Evolutionary conservation across 495 filamentous ascomycete species (phyloP).

Genomic region (Xylaria castorea): DNA sequence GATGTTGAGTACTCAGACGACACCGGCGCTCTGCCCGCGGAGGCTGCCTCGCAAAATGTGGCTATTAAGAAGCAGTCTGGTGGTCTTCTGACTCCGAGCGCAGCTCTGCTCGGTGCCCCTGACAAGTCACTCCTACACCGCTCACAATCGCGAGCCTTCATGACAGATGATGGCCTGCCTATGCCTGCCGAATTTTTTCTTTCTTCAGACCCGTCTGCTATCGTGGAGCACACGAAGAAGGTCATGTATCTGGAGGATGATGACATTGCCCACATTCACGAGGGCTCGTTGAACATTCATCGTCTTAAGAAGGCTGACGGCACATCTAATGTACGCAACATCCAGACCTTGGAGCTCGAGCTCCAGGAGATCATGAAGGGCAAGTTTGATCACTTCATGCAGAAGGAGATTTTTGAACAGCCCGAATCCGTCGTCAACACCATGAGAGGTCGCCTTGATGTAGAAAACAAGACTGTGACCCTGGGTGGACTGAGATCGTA

Average conservation of each 20-base stretch:
- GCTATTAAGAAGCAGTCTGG: conserved; percentile 82
- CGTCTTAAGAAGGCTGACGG: conserved; percentile 96
- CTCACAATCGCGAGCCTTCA: conserved; percentile 96
- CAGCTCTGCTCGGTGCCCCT: conserved; percentile 80
- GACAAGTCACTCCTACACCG: conserved; percentile 98
- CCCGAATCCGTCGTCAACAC: conserved; percentile 99
- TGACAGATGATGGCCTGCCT: conserved; percentile 95
- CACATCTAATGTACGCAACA: conserved; percentile 92
- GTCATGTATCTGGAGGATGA: conserved; percentile 99
- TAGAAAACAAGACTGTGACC: conserved; percentile 89
- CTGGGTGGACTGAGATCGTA: conserved; percentile 95
- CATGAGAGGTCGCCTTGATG: conserved; percentile 97
- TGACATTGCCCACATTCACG: conserved; percentile 98
- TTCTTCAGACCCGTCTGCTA: conserved; percentile 96
- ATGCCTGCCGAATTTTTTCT: conserved; percentile 99
- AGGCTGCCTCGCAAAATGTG: conserved; percentile 94
- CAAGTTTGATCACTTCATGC: conserved; percentile 99
- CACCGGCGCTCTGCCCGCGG: conserved; percentile 79
- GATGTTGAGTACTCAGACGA: conserved; percentile 97
- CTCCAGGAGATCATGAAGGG: conserved; percentile 99
- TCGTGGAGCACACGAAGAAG: conserved; percentile 99
- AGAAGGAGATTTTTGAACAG: conserved; percentile 99
- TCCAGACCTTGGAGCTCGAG: conserved; percentile 97
- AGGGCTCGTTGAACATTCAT: conserved; percentile 98
- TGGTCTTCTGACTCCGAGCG: conserved; percentile 65